These are phyloP conservation scores for Torrubiella hemipterigena DNA, from an alignment of 2,329 filamentous ascomycete genomes.

Conservation along the genomic window DNA sequence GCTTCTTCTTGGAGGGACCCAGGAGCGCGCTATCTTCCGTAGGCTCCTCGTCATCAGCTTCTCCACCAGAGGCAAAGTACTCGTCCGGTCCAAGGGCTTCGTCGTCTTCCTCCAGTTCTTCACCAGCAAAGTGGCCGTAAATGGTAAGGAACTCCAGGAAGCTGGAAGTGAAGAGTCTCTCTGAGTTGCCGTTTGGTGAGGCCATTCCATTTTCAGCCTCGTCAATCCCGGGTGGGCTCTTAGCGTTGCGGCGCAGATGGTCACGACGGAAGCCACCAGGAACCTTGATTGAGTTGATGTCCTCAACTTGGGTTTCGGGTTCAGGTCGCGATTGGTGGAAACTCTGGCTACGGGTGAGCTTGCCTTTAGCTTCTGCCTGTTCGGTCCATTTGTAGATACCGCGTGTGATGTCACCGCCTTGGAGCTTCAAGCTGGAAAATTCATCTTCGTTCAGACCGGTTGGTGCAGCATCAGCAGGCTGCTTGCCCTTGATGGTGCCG, in stretches of 20 bases:
- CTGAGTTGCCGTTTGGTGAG: slow-evolving; percentile 21
- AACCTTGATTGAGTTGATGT: slow-evolving; percentile 84
- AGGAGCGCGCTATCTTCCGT: slow-evolving; percentile 81
- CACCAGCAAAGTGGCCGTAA: slow-evolving; percentile 95
- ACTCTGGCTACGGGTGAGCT: slow-evolving; percentile 72
- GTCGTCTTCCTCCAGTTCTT: slow-evolving; percentile 93
- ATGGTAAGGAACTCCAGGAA: slow-evolving; percentile 93
- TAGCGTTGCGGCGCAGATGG: slow-evolving; percentile 67
- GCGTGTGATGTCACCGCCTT: slow-evolving; percentile 88
- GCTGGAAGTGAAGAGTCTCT: slow-evolving; percentile 69
- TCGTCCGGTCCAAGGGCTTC: slow-evolving; percentile 78
- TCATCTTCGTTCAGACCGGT: slow-evolving; percentile 54
- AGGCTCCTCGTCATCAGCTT: slow-evolving; percentile 56
- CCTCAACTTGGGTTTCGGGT: slow-evolving; percentile 66
- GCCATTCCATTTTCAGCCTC: slow-evolving; percentile 20
- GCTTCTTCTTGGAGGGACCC: slow-evolving; percentile 59
- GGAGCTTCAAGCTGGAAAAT: slow-evolving; percentile 85
- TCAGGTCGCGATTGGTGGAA: slow-evolving; percentile 68
- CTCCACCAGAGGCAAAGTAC: slow-evolving; percentile 75
- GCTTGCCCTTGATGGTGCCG: slow-evolving; percentile 41
- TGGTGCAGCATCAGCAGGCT: slow-evolving; percentile 26
- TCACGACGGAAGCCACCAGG: slow-evolving; percentile 91
- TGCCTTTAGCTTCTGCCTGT: slow-evolving; percentile 61
- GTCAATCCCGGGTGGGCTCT: slow-evolving; percentile 36
- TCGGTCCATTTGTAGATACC: slow-evolving; percentile 97